Conservation (phyloP, 1,284 basidiomycete genomes). For the Ceratobasidium theobromae region DNA sequence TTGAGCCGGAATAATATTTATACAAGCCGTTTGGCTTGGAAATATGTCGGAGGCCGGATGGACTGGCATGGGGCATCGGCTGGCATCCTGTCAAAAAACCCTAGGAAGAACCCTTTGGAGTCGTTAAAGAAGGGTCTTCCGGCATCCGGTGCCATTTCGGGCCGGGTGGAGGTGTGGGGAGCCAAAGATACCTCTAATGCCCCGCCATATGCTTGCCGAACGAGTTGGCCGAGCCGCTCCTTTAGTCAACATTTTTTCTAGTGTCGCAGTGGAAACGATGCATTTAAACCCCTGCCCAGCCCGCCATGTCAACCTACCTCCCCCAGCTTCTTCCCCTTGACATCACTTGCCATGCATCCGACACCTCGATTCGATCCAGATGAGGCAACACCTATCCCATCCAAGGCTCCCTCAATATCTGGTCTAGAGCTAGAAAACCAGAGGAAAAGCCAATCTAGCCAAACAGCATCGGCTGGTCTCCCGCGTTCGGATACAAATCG, state of each 20-base stretch:
- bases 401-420: slow-evolving; percentile 24
- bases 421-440: slow-evolving; percentile 10
- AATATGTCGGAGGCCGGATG: slow-evolving; percentile 18
- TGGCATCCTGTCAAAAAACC: too few relatives aligned
- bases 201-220: slow-evolving; percentile 14
- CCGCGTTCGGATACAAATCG: background rate
- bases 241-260: slow-evolving; percentile 31
- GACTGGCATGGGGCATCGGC: slow-evolving; percentile 6
- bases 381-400: slow-evolving; percentile 23
- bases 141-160: background rate
- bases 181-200: background rate
- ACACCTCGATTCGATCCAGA: slow-evolving; percentile 23
- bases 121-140: background rate
- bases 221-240: background rate
- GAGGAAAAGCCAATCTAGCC: background rate
- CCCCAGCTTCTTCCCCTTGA: background rate
- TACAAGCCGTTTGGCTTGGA: background rate
- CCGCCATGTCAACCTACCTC: background rate
- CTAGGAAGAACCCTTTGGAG: background rate
- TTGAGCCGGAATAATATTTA: background rate
- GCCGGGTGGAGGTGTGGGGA: background rate
- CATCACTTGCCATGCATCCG: slow-evolving; percentile 7
- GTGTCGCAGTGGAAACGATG: background rate
- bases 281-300: background rate
- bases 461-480: background rate